A percentile compares a stretch with the other conserved stretches of the same genome.
Evolutionary conservation across 495 filamentous ascomycete genomes (phyloP).

Genomic region (Neurospora sp.): DNA sequence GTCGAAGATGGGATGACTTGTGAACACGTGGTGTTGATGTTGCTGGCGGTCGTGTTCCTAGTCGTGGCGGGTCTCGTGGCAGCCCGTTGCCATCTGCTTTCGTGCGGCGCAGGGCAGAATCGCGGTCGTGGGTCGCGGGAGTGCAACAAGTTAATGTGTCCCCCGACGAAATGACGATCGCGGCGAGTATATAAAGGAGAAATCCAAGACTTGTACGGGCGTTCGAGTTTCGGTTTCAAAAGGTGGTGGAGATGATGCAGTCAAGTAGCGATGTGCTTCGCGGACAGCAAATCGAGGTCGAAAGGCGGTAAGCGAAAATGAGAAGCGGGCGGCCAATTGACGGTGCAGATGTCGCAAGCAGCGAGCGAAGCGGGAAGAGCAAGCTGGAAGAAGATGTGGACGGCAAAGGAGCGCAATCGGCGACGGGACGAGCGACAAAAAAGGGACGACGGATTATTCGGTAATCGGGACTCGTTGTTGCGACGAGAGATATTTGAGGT

Average conservation of each 20-base stretch:
- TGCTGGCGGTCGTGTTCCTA: neutral
- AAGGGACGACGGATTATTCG: neutral
- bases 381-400: constrained; percentile 1
- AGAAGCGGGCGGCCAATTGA: constrained; percentile 17
- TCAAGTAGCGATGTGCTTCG: neutral
- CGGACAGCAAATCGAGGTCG: constrained; percentile 2
- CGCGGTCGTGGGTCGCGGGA: neutral
- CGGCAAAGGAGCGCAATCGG: neutral
- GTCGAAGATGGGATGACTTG: neutral
- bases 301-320: constrained; percentile 39
- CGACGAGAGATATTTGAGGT: neutral
- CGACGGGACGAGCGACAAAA: neutral
- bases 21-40: neutral
- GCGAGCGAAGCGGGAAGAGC: neutral
- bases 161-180: neutral
- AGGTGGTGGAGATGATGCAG: neutral
- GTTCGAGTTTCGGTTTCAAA: neutral
- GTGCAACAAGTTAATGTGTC: neutral
- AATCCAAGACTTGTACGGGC: neutral
- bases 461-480: neutral
- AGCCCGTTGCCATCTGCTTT: neutral
- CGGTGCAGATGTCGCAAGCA: constrained; percentile 5
- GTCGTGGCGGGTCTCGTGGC: neutral
- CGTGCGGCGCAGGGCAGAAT: neutral
- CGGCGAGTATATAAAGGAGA: neutral